phyloP scores from a whole-genome alignment of 1,284 basidiomycete species.

The Spongispora temasekensis region DNA sequence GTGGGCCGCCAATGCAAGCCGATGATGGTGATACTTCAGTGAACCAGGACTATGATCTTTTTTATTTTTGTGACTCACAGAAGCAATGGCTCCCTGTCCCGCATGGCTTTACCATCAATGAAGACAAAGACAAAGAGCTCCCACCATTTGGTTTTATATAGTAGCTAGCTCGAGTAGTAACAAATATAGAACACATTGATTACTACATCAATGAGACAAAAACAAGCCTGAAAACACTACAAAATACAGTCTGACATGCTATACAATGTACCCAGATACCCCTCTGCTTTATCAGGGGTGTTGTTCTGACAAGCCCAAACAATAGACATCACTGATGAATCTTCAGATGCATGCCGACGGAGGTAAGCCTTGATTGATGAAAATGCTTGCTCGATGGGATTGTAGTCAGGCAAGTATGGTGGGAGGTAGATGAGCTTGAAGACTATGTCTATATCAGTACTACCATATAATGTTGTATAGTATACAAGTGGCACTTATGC shows the following conservation, averaged over 20 bases:
- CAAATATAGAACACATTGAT: too few species aligned
- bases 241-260: not conserved
- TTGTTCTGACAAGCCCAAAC: constrained; percentile 9
- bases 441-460: not conserved
- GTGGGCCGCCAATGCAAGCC: not conserved
- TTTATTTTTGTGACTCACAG: not conserved
- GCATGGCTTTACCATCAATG: not conserved
- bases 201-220: too few species aligned
- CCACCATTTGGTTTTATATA: too few species aligned
- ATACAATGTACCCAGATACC: constrained; percentile 1
- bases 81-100: constrained; percentile 2
- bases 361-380: constrained; percentile 21
- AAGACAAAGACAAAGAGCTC: not conserved
- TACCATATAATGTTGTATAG: not conserved
- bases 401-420: too few species aligned
- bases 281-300: constrained; percentile 4
- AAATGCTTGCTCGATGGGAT: constrained; percentile 29
- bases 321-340: constrained; percentile 5
- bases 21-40: not conserved
- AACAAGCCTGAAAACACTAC: not conserved
- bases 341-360: not conserved
- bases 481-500: not conserved
- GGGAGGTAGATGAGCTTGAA: constrained; percentile 22
- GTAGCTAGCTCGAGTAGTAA: too few species aligned
- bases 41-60: not conserved